These are phyloP conservation scores for Geum urbanum DNA, from an alignment of 306 rosid genomes.

Conservation along the genomic window DNA sequence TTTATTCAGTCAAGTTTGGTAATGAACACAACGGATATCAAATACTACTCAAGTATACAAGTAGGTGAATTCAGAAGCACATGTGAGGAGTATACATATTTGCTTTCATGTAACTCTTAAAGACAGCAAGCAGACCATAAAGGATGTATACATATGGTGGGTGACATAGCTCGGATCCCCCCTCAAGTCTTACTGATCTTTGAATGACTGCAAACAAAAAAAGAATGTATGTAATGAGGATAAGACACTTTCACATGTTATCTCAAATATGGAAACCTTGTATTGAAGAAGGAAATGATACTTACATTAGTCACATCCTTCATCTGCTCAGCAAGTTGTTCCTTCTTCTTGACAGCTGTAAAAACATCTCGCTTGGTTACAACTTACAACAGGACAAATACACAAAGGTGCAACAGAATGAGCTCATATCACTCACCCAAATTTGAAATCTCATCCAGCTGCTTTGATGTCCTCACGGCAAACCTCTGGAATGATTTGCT, in stretches of 20 bases:
- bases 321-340: conserved; percentile 61
- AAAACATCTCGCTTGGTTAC: conserved; percentile 1
- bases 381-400: too few species aligned
- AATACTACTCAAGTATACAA: not conserved
- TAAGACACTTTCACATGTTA: not conserved
- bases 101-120: not conserved
- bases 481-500: conserved; percentile 91
- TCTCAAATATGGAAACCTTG: not conserved
- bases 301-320: conserved; percentile 55
- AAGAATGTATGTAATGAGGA: not conserved
- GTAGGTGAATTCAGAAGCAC: not conserved
- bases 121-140: not conserved
- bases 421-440: conserved; percentile 43
- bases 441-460: conserved; percentile 55
- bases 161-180: not conserved
- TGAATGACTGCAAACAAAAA: conserved; percentile 14
- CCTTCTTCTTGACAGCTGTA: conserved; percentile 59
- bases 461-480: conserved; percentile 87
- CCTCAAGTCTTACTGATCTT: conserved; percentile 14
- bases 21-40: not conserved
- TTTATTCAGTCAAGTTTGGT: not conserved
- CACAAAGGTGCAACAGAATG: not conserved
- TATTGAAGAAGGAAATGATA: not conserved
- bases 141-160: conserved; percentile 12
- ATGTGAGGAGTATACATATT: not conserved